phyloP scores from a whole-genome alignment of 2,329 filamentous ascomycete genomes.

The Aspergillus jensenii region DNA sequence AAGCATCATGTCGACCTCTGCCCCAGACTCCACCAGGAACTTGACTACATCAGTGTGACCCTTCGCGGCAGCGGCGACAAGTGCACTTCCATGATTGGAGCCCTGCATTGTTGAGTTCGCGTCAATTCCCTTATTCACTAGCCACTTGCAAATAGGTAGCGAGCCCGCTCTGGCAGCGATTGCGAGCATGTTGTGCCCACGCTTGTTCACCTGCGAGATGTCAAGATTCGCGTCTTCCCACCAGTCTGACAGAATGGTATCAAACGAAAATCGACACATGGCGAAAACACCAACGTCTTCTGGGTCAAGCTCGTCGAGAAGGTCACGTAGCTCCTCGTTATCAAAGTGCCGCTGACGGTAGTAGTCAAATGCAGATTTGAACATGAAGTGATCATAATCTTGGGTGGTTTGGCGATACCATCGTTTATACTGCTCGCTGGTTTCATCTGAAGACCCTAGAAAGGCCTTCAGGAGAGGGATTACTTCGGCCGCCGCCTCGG shows the following conservation, averaged over 20 bases:
- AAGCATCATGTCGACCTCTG: conserved; percentile 1
- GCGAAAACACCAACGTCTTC: conserved; percentile 4
- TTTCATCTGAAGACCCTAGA: conserved; percentile 8
- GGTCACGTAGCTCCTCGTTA: background rate
- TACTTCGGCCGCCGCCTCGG: background rate
- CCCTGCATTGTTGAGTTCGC: background rate
- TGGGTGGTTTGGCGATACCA: conserved; percentile 2
- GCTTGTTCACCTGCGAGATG: background rate
- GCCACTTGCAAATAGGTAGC: conserved; percentile 2
- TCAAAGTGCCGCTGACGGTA: background rate
- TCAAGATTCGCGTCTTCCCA: conserved; percentile 9
- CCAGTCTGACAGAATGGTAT: conserved; percentile 10
- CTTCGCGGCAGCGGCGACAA: background rate
- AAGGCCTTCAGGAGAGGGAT: conserved; percentile 11
- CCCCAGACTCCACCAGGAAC: conserved; percentile 9
- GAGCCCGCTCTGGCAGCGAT: conserved; percentile 7
- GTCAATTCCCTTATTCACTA: conserved; percentile 4
- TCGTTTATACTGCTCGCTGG: conserved; percentile 11
- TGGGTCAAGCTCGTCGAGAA: conserved; percentile 8
- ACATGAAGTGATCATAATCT: background rate
- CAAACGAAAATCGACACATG: conserved; percentile 13
- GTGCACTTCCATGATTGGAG: background rate
- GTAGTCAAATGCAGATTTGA: background rate
- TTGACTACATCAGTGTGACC: conserved; percentile 6
- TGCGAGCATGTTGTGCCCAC: conserved; percentile 8